Conservation (phyloP, 768 basidiomycete species). For the Amanita polypyramis region DNA sequence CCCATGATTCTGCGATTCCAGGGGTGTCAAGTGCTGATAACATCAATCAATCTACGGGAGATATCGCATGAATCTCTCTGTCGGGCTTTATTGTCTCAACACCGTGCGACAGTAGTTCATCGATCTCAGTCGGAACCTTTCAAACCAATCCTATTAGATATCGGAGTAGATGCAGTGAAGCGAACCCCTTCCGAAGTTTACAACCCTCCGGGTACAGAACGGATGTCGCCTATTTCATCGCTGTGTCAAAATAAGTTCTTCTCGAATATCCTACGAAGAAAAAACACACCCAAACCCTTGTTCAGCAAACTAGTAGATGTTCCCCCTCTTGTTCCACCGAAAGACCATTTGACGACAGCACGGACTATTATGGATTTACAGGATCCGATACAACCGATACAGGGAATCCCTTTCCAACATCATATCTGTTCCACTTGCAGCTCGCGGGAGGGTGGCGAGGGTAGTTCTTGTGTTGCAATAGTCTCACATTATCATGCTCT, state of each 20-base stretch:
- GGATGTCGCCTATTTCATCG: neutral
- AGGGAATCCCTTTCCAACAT: neutral
- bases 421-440: neutral
- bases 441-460: neutral
- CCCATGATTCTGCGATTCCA: neutral
- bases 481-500: neutral
- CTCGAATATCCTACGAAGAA: neutral
- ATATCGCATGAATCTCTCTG: neutral
- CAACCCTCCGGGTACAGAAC: neutral
- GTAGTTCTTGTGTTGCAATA: neutral
- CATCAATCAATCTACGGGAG: neutral
- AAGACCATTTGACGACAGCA: neutral
- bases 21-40: conserved; percentile 1
- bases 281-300: neutral
- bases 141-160: neutral
- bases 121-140: conserved; percentile 1
- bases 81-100: neutral
- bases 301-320: neutral
- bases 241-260: neutral
- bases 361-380: neutral
- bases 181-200: neutral
- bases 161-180: neutral
- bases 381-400: neutral
- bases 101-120: neutral
- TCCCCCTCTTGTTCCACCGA: neutral